These are phyloP conservation scores for Rhizopogon vinicolor DNA, from an alignment of 768 basidiomycete species.

Conservation along the genomic window DNA sequence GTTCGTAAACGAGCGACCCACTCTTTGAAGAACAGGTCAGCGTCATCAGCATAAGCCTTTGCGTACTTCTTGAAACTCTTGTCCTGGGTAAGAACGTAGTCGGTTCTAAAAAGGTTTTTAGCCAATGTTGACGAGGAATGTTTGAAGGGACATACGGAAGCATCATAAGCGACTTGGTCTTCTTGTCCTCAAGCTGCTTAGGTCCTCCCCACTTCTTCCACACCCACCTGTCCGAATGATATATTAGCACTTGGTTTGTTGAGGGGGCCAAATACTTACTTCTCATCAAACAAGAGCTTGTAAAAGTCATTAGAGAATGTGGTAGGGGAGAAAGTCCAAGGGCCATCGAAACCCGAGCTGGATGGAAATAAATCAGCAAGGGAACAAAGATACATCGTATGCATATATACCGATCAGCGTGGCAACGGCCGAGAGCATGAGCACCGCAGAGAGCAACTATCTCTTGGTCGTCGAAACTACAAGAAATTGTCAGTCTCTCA, in stretches of 20 bases:
- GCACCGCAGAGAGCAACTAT: slow-evolving; percentile 94
- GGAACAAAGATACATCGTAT: not conserved
- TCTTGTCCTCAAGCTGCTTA: slow-evolving; percentile 92
- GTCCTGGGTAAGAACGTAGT: slow-evolving; percentile 85
- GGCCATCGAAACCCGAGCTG: slow-evolving; percentile 77
- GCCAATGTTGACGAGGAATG: not conserved
- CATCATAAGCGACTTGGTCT: slow-evolving; percentile 90
- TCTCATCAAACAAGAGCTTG: slow-evolving; percentile 84
- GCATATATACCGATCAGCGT: slow-evolving; percentile 55
- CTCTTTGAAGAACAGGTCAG: slow-evolving; percentile 92
- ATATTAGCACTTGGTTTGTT: not conserved
- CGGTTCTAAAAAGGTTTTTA: slow-evolving; percentile 46
- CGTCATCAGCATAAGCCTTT: slow-evolving; percentile 81
- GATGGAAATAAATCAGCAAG: not conserved
- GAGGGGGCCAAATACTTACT: slow-evolving; percentile 33
- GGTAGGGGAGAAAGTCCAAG: slow-evolving; percentile 94
- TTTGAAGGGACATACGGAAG: slow-evolving; percentile 59
- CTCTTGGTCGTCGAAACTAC: slow-evolving; percentile 89
- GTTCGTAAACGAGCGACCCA: slow-evolving; percentile 34
- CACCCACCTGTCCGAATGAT: slow-evolving; percentile 49
- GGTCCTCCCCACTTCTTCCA: slow-evolving; percentile 96
- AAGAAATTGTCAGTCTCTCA: not conserved
- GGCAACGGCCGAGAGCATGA: slow-evolving; percentile 95
- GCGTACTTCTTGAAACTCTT: slow-evolving; percentile 89
- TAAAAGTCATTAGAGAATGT: slow-evolving; percentile 85